These are phyloP conservation scores for Epichloe hybrida DNA, from an alignment of 2,329 filamentous ascomycete genomes.

Conservation along the genomic window DNA sequence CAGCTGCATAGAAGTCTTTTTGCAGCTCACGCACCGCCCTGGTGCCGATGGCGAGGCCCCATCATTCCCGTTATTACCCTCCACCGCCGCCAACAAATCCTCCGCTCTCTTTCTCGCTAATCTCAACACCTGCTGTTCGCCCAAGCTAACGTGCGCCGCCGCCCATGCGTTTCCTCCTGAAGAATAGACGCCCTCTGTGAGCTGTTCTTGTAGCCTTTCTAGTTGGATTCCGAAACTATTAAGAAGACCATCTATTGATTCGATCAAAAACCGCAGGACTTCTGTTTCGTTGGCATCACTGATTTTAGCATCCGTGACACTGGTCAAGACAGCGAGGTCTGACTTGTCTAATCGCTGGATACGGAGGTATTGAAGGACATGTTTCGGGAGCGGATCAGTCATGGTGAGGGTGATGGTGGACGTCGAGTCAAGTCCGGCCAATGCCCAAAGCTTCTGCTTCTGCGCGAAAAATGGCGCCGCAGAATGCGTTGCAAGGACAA, in stretches of 20 bases:
- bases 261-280: slow-evolving; percentile 18
- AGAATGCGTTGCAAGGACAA: slow-evolving; percentile 21
- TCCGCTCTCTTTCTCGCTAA: slow-evolving; percentile 18
- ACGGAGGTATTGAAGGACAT: slow-evolving; percentile 21
- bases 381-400: slow-evolving; percentile 19
- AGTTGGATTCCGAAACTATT: slow-evolving; percentile 17
- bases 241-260: slow-evolving; percentile 18
- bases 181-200: slow-evolving; percentile 17
- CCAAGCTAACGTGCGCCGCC: slow-evolving; percentile 16
- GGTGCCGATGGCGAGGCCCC: not conserved
- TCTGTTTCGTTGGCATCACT: slow-evolving; percentile 19
- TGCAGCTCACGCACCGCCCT: slow-evolving; percentile 6
- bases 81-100: slow-evolving; percentile 12
- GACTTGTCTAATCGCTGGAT: slow-evolving; percentile 20
- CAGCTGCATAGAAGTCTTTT: slow-evolving; percentile 4
- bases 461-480: slow-evolving; percentile 19
- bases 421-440: slow-evolving; percentile 17
- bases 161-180: slow-evolving; percentile 21
- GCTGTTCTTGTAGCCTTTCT: slow-evolving; percentile 18
- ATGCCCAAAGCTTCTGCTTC: slow-evolving; percentile 21
- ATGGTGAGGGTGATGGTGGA: slow-evolving; percentile 21
- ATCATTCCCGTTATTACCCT: not conserved
- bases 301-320: slow-evolving; percentile 13
- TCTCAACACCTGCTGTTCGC: slow-evolving; percentile 20
- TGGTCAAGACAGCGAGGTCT: slow-evolving; percentile 14